Evolutionary conservation across 129 eudicot genomes (phyloP).

Genomic region (Saussurea involucrata): DNA sequence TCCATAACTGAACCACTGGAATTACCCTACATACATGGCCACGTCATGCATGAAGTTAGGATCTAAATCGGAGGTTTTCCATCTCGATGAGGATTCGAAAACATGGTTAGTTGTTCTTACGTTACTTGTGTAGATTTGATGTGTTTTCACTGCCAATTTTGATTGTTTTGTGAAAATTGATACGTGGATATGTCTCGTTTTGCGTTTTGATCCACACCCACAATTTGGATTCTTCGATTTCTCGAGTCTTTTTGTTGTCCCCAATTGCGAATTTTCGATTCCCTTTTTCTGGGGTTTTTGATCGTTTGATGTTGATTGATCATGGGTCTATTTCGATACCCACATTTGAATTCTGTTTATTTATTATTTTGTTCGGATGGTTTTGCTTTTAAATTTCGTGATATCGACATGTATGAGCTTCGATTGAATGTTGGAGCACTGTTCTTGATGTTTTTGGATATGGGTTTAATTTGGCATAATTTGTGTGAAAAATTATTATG

Average conservation of each 20-base stretch:
- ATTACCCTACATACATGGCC: neutral
- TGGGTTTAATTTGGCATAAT: neutral
- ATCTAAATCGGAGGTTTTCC: constrained; percentile 56
- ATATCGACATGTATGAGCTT: neutral
- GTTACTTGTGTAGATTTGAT: neutral
- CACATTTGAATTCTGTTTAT: neutral
- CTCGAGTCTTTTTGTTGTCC: neutral
- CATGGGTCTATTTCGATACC: neutral
- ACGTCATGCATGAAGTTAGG: constrained; percentile 58
- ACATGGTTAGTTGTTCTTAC: constrained; percentile 41
- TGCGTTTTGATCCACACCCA: constrained; percentile 13
- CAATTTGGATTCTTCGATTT: constrained; percentile 2
- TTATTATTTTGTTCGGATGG: neutral
- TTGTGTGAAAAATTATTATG: neutral
- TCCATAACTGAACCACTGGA: neutral
- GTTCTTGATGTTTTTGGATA: constrained; percentile 6
- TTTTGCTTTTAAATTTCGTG: constrained; percentile 1
- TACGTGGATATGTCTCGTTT: constrained; percentile 7
- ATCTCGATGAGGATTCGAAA: constrained; percentile 33
- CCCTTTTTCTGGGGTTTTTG: neutral
- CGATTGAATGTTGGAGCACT: constrained; percentile 3
- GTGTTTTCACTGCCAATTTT: neutral
- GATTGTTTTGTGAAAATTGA: constrained; percentile 1
- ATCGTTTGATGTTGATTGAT: constrained; percentile 8
- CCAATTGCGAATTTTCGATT: constrained; percentile 10